phyloP scores from a whole-genome alignment of 805 yeast genomes.

The Cephaloascus fragrans region DNA sequence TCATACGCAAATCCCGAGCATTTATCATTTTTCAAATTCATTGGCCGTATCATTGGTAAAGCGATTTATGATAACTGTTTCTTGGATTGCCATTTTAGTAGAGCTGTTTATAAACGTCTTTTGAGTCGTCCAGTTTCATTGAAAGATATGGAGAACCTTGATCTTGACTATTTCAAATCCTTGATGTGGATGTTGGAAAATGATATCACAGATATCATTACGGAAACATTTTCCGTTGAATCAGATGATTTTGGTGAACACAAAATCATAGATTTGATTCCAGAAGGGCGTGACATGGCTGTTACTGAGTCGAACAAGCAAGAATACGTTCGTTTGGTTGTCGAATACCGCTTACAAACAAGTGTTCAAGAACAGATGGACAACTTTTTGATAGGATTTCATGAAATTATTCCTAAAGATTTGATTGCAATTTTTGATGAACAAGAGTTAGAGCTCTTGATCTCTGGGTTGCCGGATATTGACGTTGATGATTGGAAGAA shows the following conservation, averaged over 20 bases:
- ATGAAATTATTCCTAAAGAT: slow-evolving; percentile 80
- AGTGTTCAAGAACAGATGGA: slow-evolving; percentile 86
- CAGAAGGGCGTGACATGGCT: slow-evolving; percentile 71
- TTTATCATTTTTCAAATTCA: slow-evolving; percentile 83
- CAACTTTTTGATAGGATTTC: slow-evolving; percentile 77
- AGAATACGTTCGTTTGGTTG: slow-evolving; percentile 79
- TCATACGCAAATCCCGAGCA: slow-evolving; percentile 93
- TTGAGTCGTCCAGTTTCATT: slow-evolving; percentile 72
- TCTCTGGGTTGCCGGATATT: slow-evolving; percentile 93
- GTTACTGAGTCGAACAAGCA: slow-evolving; percentile 88
- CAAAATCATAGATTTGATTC: slow-evolving; percentile 71
- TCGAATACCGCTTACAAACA: slow-evolving; percentile 74
- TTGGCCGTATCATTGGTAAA: slow-evolving; percentile 90
- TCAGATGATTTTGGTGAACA: slow-evolving; percentile 91
- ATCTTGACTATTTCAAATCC: slow-evolving; percentile 85
- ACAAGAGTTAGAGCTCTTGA: slow-evolving; percentile 85
- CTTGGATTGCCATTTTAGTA: slow-evolving; percentile 88
- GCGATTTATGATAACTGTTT: slow-evolving; percentile 83
- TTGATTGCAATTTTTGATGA: slow-evolving; percentile 85
- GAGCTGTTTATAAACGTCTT: slow-evolving; percentile 88
- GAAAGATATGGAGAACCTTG: slow-evolving; percentile 91
- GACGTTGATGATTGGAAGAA: slow-evolving; percentile 95
- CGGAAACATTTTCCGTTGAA: slow-evolving; percentile 90
- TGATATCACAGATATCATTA: slow-evolving; percentile 91
- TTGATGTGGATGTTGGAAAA: slow-evolving; percentile 94